Conservation (phyloP, 768 basidiomycete species). For the Pholiota conissans region DNA sequence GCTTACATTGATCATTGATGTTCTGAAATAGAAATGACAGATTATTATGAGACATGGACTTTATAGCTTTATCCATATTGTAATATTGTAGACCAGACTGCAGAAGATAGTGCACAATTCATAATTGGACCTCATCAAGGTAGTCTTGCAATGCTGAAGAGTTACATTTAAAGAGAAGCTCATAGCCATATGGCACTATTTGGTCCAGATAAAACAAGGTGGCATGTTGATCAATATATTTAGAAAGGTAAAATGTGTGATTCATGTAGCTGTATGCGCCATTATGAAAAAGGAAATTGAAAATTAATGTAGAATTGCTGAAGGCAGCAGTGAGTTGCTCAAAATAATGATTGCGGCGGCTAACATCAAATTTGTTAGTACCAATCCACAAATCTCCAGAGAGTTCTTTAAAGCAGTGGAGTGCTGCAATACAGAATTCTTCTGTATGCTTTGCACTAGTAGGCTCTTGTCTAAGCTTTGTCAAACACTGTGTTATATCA, state of each 20-base stretch:
- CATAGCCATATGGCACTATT: background rate
- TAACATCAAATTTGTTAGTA: background rate
- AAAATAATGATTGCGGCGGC: background rate
- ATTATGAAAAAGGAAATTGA: background rate
- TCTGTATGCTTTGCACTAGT: constrained; percentile 10
- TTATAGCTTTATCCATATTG: no score
- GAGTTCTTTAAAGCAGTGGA: constrained; percentile 17
- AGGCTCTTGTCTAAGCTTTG: background rate
- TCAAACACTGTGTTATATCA: constrained; percentile 10
- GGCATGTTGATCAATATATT: background rate
- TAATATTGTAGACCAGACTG: background rate
- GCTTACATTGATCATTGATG: background rate
- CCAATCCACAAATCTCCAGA: background rate
- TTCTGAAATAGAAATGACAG: no score
- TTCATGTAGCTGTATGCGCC: background rate
- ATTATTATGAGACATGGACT: no score
- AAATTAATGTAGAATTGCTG: background rate
- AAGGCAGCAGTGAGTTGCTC: background rate
- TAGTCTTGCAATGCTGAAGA: background rate
- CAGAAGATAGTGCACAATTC: background rate
- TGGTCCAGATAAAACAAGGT: background rate
- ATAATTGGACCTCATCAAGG: background rate
- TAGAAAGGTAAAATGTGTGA: background rate
- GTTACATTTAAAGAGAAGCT: background rate
- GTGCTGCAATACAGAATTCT: constrained; percentile 6